phyloP scores from a whole-genome alignment of 805 yeast species.

The Tetrapisispora arboricola region DNA sequence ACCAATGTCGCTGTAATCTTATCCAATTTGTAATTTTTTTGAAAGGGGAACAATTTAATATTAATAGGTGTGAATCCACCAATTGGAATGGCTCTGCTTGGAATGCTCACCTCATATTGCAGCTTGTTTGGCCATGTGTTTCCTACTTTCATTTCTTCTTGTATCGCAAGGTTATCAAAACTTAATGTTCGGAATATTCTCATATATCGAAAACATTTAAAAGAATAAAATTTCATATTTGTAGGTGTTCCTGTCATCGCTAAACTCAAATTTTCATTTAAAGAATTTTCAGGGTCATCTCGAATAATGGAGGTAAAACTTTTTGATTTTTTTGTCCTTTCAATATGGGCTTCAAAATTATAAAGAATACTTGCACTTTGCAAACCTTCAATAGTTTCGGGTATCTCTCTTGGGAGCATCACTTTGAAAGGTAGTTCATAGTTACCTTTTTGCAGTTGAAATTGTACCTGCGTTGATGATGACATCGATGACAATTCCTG shows the following conservation, averaged over 20 bases:
- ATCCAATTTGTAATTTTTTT: slow-evolving; percentile 68
- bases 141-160: slow-evolving; percentile 80
- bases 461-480: slow-evolving; percentile 4
- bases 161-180: slow-evolving; percentile 50
- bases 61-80: slow-evolving; percentile 67
- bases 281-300: slow-evolving; percentile 2
- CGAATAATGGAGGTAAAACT: slow-evolving; percentile 33
- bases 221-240: neutral
- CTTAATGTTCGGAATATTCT: slow-evolving; percentile 77
- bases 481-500: slow-evolving; percentile 7
- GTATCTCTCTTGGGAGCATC: slow-evolving; percentile 69
- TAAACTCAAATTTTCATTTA: neutral
- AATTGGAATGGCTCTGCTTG: slow-evolving; percentile 77
- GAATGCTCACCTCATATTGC: slow-evolving; percentile 77
- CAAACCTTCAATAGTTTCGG: slow-evolving; percentile 83
- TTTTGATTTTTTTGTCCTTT: slow-evolving; percentile 31
- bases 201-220: slow-evolving; percentile 40
- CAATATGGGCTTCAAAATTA: slow-evolving; percentile 65
- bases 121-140: slow-evolving; percentile 85
- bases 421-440: slow-evolving; percentile 81
- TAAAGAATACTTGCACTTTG: slow-evolving; percentile 69
- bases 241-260: neutral
- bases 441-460: slow-evolving; percentile 54
- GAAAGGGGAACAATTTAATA: slow-evolving; percentile 62
- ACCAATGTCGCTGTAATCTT: slow-evolving; percentile 52